phyloP scores from a whole-genome alignment of 805 yeast species.

The Candida parachauliodes region DNA sequence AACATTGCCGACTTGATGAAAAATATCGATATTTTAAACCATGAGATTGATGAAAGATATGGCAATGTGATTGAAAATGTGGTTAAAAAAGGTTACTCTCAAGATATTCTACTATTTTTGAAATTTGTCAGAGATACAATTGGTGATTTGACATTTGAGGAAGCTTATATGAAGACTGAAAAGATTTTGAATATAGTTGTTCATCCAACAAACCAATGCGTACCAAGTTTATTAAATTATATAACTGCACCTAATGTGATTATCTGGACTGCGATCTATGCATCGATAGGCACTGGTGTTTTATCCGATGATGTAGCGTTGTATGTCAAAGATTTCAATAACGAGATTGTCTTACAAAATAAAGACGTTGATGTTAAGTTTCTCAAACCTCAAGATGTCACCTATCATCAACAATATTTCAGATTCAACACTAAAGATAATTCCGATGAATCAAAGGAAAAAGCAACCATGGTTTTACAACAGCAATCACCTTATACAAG shows the following conservation, averaged over 20 bases:
- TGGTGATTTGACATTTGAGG: slow-evolving; percentile 89
- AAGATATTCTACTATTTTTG: slow-evolving; percentile 75
- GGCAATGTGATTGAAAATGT: slow-evolving; percentile 75
- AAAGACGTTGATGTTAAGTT: slow-evolving; percentile 42
- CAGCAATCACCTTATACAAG: slow-evolving; percentile 70
- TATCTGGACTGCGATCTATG: slow-evolving; percentile 85
- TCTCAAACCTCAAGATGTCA: slow-evolving; percentile 43
- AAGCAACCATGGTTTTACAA: slow-evolving; percentile 13
- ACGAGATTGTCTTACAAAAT: slow-evolving; percentile 50
- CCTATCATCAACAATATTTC: slow-evolving; percentile 44
- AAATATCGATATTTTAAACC: slow-evolving; percentile 44
- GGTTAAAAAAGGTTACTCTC: slow-evolving; percentile 76
- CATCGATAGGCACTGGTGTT: slow-evolving; percentile 75
- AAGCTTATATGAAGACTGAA: slow-evolving; percentile 78
- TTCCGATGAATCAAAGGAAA: slow-evolving; percentile 14
- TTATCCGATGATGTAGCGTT: slow-evolving; percentile 52
- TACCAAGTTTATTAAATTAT: slow-evolving; percentile 77
- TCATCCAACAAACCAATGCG: slow-evolving; percentile 68
- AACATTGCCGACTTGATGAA: slow-evolving; percentile 40
- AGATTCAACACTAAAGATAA: slow-evolving; percentile 15
- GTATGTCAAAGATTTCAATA: slow-evolving; percentile 60
- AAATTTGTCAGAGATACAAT: slow-evolving; percentile 72
- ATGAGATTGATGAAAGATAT: slow-evolving; percentile 54
- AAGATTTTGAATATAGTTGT: slow-evolving; percentile 79
- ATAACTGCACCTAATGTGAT: slow-evolving; percentile 91